Percentiles rank a stretch among this genome's conserved stretches.
phyloP scores from a whole-genome alignment of 768 basidiomycete species.

The Tylopilus rubrobrunneus region DNA sequence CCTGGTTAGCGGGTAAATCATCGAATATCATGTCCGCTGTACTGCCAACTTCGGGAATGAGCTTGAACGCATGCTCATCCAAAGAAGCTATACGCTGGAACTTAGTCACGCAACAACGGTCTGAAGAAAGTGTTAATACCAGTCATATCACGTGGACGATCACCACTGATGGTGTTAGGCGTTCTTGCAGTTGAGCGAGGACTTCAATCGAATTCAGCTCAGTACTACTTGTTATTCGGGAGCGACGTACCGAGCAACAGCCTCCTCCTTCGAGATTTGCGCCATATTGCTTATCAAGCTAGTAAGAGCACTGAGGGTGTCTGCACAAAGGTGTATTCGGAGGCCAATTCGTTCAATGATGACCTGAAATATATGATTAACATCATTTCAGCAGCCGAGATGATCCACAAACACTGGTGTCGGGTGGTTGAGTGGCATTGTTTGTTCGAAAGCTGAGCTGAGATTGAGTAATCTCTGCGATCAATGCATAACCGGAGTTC shows the following conservation, averaged over 20 bases:
- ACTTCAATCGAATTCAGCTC: conserved; percentile 9
- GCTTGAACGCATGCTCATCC: conserved; percentile 79
- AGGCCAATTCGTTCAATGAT: conserved; percentile 50
- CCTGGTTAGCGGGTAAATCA: conserved; percentile 83
- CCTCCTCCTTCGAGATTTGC: conserved; percentile 36
- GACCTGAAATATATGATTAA: conserved; percentile 39
- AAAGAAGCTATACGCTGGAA: conserved; percentile 51
- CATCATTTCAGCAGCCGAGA: background rate
- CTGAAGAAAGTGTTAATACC: conserved; percentile 16
- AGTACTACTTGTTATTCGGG: background rate
- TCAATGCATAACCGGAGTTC: conserved; percentile 64
- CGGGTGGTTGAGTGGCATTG: conserved; percentile 28
- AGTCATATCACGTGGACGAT: conserved; percentile 22
- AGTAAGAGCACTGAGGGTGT: conserved; percentile 59
- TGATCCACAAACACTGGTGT: conserved; percentile 36
- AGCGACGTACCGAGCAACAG: conserved; percentile 25
- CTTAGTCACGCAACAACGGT: background rate
- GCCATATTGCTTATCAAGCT: conserved; percentile 52
- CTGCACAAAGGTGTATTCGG: conserved; percentile 71
- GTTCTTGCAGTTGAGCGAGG: conserved; percentile 3
- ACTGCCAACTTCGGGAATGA: conserved; percentile 69
- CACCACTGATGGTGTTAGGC: conserved; percentile 3
- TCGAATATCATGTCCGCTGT: conserved; percentile 88
- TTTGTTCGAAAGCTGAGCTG: conserved; percentile 38
- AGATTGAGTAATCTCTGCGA: conserved; percentile 55